Conservation (phyloP, 2,329 filamentous ascomycete species). For the Trichoderma aggressivum region DNA sequence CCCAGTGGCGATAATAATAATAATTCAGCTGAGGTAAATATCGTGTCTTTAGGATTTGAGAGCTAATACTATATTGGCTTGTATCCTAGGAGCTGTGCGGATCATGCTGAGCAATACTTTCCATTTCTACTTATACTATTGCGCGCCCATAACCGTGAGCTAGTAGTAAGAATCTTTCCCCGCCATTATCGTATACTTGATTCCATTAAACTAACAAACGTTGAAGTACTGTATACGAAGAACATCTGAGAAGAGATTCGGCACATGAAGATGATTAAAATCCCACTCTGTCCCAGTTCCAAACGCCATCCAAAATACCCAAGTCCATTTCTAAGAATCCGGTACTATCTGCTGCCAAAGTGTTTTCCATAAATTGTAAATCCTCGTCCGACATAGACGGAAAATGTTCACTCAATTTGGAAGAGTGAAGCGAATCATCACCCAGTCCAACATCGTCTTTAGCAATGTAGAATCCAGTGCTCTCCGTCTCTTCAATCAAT, state of each 20-base stretch:
- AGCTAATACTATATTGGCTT: neutral
- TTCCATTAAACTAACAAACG: neutral
- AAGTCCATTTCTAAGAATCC: neutral
- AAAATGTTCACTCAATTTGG: neutral
- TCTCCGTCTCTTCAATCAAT: neutral
- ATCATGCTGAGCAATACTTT: too few species aligned
- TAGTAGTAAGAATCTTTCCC: neutral
- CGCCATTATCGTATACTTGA: neutral
- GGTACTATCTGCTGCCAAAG: neutral
- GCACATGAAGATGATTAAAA: neutral
- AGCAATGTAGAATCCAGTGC: neutral
- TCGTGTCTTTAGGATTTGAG: neutral
- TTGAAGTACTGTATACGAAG: neutral
- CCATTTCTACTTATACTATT: too few species aligned
- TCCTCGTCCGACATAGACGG: neutral
- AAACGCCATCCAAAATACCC: conserved; percentile 6
- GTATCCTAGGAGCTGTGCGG: too few species aligned
- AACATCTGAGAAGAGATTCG: neutral
- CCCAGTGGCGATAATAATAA: neutral
- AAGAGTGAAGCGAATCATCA: neutral
- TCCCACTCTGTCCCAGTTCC: conserved; percentile 6
- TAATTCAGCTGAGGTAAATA: neutral
- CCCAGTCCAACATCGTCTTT: neutral
- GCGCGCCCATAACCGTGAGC: accelerated
- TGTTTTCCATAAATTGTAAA: neutral